Percentiles rank a stretch among this genome's conserved stretches.
Evolutionary conservation across 306 rosid genomes (phyloP).

Genomic region (Astragalus glycyphyllos): DNA sequence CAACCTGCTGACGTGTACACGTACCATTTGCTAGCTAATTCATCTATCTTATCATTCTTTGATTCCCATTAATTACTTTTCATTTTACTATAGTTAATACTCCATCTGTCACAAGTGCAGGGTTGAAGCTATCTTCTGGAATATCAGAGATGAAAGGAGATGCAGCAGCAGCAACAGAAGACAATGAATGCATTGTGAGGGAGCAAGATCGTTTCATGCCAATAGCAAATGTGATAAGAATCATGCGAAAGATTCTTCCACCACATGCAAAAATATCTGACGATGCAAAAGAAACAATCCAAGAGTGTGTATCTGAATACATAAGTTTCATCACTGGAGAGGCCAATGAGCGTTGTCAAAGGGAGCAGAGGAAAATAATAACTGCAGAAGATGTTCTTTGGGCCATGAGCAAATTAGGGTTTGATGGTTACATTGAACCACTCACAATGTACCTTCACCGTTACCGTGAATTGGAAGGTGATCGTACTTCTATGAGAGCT

Average conservation of each 20-base stretch:
- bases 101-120: constrained; percentile 26
- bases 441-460: constrained; percentile 74
- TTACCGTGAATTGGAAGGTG: constrained; percentile 79
- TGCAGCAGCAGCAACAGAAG: constrained; percentile 38
- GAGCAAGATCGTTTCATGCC: constrained; percentile 97
- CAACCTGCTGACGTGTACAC: not conserved
- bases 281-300: constrained; percentile 87
- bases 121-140: constrained; percentile 50
- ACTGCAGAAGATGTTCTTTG: constrained; percentile 88
- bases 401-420: constrained; percentile 91
- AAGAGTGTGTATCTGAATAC: constrained; percentile 86
- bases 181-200: constrained; percentile 71
- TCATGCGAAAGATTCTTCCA: constrained; percentile 87
- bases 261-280: constrained; percentile 78
- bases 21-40: not conserved
- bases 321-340: constrained; percentile 90
- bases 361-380: constrained; percentile 86
- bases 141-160: constrained; percentile 41
- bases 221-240: constrained; percentile 85
- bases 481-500: constrained; percentile 61
- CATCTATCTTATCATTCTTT: not conserved
- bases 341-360: constrained; percentile 87
- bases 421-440: constrained; percentile 85
- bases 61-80: not conserved
- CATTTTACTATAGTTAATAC: too few relatives aligned